A percentile compares a stretch with the other conserved stretches of the same genome.
These are phyloP conservation scores for Lepiota brunneoincarnata DNA, from an alignment of 768 basidiomycete genomes.

Conservation along the genomic window DNA sequence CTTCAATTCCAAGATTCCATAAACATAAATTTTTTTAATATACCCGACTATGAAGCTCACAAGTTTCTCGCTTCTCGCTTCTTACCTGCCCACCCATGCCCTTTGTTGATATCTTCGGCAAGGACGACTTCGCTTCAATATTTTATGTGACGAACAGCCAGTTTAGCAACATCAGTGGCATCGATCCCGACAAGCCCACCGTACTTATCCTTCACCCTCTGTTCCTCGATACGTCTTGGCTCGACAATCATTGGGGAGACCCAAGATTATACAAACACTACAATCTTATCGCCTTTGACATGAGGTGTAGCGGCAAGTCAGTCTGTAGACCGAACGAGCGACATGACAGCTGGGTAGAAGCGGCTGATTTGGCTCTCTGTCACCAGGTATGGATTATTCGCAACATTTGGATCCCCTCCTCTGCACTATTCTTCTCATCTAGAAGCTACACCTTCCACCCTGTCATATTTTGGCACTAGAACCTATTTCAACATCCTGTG, in stretches of 20 bases:
- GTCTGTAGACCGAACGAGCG: conserved; percentile 46
- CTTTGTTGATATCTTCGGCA: conserved; percentile 60
- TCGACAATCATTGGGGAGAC: conserved; percentile 65
- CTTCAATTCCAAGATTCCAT: too few species aligned
- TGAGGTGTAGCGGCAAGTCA: conserved; percentile 61
- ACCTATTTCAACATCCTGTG: conserved; percentile 50
- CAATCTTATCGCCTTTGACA: conserved; percentile 77
- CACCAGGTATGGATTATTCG: conserved; percentile 45
- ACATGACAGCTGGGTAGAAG: conserved; percentile 77
- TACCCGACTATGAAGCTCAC: conserved; percentile 15
- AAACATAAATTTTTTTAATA: neutral
- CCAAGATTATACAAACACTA: conserved; percentile 52
- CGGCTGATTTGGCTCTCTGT: conserved; percentile 71
- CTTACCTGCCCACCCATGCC: conserved; percentile 71
- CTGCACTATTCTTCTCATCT: conserved; percentile 3
- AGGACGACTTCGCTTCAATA: conserved; percentile 66
- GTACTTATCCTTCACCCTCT: conserved; percentile 67
- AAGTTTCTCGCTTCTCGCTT: conserved; percentile 5
- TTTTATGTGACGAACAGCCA: conserved; percentile 69
- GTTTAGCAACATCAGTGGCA: conserved; percentile 58
- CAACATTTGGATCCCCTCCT: neutral
- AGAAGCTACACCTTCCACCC: conserved; percentile 65
- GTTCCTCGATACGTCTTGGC: conserved; percentile 69
- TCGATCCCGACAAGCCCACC: conserved; percentile 64
- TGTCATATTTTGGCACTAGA: conserved; percentile 75